Conservation (phyloP, 441 rosid genomes). For the Kokia cookei region DNA sequence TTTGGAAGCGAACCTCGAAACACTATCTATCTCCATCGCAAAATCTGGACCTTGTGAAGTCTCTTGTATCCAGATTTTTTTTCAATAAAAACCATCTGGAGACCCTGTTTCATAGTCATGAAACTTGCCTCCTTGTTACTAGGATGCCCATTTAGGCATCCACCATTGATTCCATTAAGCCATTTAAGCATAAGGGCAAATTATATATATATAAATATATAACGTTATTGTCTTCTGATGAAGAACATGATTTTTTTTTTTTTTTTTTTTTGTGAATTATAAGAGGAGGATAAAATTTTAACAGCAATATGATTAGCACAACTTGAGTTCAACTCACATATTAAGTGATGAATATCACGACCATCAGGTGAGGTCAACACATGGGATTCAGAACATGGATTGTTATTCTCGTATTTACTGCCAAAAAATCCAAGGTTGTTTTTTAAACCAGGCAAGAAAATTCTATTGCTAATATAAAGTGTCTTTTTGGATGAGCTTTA, state of each 20-base stretch:
- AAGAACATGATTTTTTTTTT: too few relatives aligned
- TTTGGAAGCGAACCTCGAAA: conserved; percentile 17
- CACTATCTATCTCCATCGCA: conserved; percentile 12
- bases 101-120: conserved; percentile 15
- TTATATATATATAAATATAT: conserved; percentile 8
- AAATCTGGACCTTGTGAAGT: conserved; percentile 9
- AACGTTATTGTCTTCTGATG: conserved; percentile 1
- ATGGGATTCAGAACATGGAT: not conserved
- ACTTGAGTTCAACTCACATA: too few relatives aligned
- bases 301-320: too few relatives aligned
- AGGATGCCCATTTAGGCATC: conserved; percentile 9
- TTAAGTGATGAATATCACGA: too few relatives aligned
- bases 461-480: too few relatives aligned
- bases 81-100: conserved; percentile 24
- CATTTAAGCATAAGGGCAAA: not conserved
- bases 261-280: too few relatives aligned
- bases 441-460: too few relatives aligned
- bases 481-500: too few relatives aligned
- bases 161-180: conserved; percentile 3
- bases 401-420: too few relatives aligned
- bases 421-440: too few relatives aligned
- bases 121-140: conserved; percentile 28
- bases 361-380: too few relatives aligned
- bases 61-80: conserved; percentile 1
- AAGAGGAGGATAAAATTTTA: too few relatives aligned